Conservation (phyloP, 257 asterid species). For the Forsythia viridissima region DNA sequence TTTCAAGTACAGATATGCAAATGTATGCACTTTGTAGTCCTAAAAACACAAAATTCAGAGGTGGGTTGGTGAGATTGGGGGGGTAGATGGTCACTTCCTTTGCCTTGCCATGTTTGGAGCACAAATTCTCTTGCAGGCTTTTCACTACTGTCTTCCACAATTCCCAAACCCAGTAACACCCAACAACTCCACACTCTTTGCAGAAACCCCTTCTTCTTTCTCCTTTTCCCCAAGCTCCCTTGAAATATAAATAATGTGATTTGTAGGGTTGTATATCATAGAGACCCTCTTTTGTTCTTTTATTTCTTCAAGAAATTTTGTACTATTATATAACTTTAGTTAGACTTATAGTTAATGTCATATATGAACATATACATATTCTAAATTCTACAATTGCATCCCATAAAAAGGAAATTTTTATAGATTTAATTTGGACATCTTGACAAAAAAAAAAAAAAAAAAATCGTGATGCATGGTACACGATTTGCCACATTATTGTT, state of each 20-base stretch:
- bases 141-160: constrained; percentile 29
- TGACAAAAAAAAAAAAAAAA: too few species aligned
- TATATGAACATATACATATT: too few species aligned
- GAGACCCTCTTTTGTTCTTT: neutral
- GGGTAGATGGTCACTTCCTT: constrained; percentile 33
- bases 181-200: constrained; percentile 24
- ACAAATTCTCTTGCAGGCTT: constrained; percentile 48
- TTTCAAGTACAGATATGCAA: neutral
- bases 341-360: neutral
- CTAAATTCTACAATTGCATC: neutral
- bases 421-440: too few species aligned
- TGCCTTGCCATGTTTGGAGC: constrained; percentile 51
- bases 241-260: neutral
- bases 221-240: neutral
- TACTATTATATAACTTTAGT: neutral
- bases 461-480: too few species aligned
- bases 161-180: constrained; percentile 34
- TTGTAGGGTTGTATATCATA: neutral
- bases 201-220: neutral
- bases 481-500: too few species aligned
- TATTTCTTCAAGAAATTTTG: neutral
- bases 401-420: neutral
- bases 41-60: neutral
- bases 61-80: neutral
- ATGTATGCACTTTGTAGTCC: neutral